phyloP scores from a whole-genome alignment of 2,329 filamentous ascomycete genomes.

The Ambrosiella cleistominuta region DNA sequence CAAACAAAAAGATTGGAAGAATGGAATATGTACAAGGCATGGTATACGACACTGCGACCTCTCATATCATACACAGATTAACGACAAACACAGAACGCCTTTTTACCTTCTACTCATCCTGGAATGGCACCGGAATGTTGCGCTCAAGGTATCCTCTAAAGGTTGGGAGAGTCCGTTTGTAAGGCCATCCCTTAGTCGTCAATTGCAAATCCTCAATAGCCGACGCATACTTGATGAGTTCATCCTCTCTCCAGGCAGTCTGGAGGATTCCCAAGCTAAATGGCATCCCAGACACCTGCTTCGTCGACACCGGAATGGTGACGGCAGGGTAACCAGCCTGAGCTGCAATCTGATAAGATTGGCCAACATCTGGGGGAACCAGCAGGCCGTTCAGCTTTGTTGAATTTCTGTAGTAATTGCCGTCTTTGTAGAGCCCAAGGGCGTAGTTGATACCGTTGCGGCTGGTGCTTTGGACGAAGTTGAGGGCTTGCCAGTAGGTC shows the following conservation, averaged over 20 bases:
- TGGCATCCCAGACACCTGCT: slow-evolving; percentile 21
- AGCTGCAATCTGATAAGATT: slow-evolving; percentile 51
- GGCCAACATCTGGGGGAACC: slow-evolving; percentile 49
- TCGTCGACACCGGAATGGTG: slow-evolving; percentile 46
- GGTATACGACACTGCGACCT: not conserved
- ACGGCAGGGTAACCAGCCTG: slow-evolving; percentile 61
- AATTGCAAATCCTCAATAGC: slow-evolving; percentile 43
- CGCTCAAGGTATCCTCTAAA: slow-evolving; percentile 34
- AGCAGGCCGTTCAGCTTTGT: slow-evolving; percentile 41
- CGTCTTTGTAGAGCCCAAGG: slow-evolving; percentile 25
- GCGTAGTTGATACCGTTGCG: slow-evolving; percentile 55
- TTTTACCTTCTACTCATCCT: slow-evolving; percentile 3
- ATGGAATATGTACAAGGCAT: slow-evolving; percentile 4
- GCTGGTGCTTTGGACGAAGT: slow-evolving; percentile 40
- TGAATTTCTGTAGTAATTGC: slow-evolving; percentile 3
- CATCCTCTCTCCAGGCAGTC: slow-evolving; percentile 42
- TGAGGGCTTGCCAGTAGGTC: slow-evolving; percentile 49
- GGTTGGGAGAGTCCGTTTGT: slow-evolving; percentile 30
- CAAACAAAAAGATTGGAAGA: slow-evolving; percentile 1
- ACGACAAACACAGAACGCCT: not conserved
- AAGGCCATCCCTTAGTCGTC: slow-evolving; percentile 22
- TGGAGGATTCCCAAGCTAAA: slow-evolving; percentile 37
- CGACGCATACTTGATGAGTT: slow-evolving; percentile 42
- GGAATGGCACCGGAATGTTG: slow-evolving; percentile 26
- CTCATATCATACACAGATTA: not conserved